Percentiles rank a stretch among this genome's conserved stretches.
Evolutionary conservation across 2,329 filamentous ascomycete genomes (phyloP).

Genomic region (Aspergillus ustus): DNA sequence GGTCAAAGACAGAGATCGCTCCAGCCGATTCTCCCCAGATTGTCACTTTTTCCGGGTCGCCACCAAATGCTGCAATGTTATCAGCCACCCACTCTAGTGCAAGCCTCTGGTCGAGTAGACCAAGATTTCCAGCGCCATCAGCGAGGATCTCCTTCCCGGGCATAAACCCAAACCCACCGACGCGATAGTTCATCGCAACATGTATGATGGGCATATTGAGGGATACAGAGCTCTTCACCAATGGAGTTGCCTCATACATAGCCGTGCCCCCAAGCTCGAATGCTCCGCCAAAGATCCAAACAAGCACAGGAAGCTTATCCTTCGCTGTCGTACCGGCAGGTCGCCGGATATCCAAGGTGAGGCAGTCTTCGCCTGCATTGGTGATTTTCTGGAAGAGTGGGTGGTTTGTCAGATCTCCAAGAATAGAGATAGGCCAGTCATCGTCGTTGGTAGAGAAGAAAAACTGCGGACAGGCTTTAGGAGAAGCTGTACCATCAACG

Average conservation of each 20-base stretch:
- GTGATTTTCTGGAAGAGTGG: constrained; percentile 62
- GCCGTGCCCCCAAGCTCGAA: constrained; percentile 53
- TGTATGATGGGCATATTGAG: constrained; percentile 70
- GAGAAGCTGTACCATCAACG: constrained; percentile 61
- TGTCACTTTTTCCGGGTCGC: constrained; percentile 77
- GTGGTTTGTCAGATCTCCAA: constrained; percentile 58
- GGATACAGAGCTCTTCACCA: constrained; percentile 45
- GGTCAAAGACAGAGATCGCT: constrained; percentile 74
- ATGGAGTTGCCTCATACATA: constrained; percentile 40
- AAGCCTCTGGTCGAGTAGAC: constrained; percentile 72
- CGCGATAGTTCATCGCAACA: constrained; percentile 77
- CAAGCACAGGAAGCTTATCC: constrained; percentile 67
- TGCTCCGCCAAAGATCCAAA: constrained; percentile 72
- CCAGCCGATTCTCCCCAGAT: constrained; percentile 78
- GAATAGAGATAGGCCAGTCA: constrained; percentile 47
- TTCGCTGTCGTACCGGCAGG: constrained; percentile 60
- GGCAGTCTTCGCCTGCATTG: constrained; percentile 66
- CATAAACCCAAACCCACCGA: constrained; percentile 76
- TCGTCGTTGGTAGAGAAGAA: constrained; percentile 58
- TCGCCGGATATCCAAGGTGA: constrained; percentile 64
- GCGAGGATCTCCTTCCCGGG: constrained; percentile 69
- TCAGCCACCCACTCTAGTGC: constrained; percentile 77
- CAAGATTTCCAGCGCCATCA: constrained; percentile 72
- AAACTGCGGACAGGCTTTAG: constrained; percentile 74
- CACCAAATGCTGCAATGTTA: constrained; percentile 77